Percentiles rank a stretch among this genome's conserved stretches.
Conservation (phyloP, 768 basidiomycete species). For the Lyophyllum shimeji region DNA sequence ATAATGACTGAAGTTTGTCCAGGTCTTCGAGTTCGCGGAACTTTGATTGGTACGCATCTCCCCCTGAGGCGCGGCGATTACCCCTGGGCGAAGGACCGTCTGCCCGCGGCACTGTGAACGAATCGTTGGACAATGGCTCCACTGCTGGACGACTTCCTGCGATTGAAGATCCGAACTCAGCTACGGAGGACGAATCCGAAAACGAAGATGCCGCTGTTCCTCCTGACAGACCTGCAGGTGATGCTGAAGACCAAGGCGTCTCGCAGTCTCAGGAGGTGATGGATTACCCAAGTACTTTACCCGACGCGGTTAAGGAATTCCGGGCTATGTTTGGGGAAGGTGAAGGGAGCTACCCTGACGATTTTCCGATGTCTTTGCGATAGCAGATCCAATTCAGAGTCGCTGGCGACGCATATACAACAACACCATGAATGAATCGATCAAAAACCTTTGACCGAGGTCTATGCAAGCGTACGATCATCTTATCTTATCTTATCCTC, state of each 20-base stretch:
- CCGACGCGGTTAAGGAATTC: constrained; percentile 40
- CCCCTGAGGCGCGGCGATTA: neutral
- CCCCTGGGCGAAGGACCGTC: neutral
- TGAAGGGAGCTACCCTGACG: constrained; percentile 38
- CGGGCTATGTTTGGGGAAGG: constrained; percentile 41
- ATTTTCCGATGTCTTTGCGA: constrained; percentile 39
- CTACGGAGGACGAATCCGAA: constrained; percentile 39
- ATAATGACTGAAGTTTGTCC: neutral
- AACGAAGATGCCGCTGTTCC: constrained; percentile 20
- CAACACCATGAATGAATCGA: too few species aligned
- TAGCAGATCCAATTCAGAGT: constrained; percentile 8
- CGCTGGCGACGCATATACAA: too few species aligned
- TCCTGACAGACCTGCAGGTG: neutral
- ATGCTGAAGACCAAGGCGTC: neutral
- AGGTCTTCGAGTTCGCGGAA: neutral
- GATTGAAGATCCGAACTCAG: constrained; percentile 20
- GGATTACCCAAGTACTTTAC: constrained; percentile 27
- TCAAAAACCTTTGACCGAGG: too few species aligned
- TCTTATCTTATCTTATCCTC: too few species aligned
- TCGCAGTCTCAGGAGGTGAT: constrained; percentile 2
- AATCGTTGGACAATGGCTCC: too few species aligned
- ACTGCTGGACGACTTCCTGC: constrained; percentile 13
- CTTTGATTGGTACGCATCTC: neutral
- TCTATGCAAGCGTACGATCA: too few species aligned
- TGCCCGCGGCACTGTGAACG: constrained; percentile 9